Evolutionary conservation across 352 stramenopile species (phyloP).

Genomic region (Globisporangium cystogenes): DNA sequence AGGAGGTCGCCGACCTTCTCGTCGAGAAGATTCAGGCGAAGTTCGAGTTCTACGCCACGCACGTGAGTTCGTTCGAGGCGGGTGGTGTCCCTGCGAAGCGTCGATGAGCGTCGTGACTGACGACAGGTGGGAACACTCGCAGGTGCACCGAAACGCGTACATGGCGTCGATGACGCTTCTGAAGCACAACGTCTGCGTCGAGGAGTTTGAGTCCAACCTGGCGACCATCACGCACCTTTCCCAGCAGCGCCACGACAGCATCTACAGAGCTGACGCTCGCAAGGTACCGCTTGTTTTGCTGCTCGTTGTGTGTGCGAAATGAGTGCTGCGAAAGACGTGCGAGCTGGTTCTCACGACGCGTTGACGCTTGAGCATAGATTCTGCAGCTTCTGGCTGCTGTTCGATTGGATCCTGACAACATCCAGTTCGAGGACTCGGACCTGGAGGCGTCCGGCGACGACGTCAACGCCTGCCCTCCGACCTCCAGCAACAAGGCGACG

Average conservation of each 20-base stretch:
- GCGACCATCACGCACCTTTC: slow-evolving; percentile 79
- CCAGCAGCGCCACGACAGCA: slow-evolving; percentile 77
- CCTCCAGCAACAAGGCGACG: slow-evolving; percentile 55
- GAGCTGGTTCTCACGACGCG: not conserved
- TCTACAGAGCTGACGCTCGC: slow-evolving; percentile 71
- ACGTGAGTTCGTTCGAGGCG: slow-evolving; percentile 24
- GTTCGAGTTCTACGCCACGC: slow-evolving; percentile 75
- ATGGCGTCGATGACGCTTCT: slow-evolving; percentile 59
- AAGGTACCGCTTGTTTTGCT: slow-evolving; percentile 46
- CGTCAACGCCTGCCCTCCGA: slow-evolving; percentile 51
- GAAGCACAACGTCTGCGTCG: slow-evolving; percentile 73
- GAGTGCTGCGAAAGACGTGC: not conserved
- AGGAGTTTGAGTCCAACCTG: slow-evolving; percentile 78
- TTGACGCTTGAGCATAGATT: slow-evolving; percentile 23
- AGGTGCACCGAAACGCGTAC: slow-evolving; percentile 82
- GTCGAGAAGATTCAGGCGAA: slow-evolving; percentile 82
- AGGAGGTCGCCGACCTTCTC: slow-evolving; percentile 78
- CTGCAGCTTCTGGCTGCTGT: slow-evolving; percentile 78
- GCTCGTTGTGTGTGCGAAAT: not conserved
- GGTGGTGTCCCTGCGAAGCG: too few species aligned
- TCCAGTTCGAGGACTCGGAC: slow-evolving; percentile 65
- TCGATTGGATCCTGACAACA: slow-evolving; percentile 70
- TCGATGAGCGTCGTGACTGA: not conserved
- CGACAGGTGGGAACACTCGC: too few species aligned
- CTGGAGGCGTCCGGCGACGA: slow-evolving; percentile 39